Percentiles rank a stretch among this genome's conserved stretches.
Evolutionary conservation across 148 eudicot genomes (phyloP).

Genomic region (Persicaria maculosa): DNA sequence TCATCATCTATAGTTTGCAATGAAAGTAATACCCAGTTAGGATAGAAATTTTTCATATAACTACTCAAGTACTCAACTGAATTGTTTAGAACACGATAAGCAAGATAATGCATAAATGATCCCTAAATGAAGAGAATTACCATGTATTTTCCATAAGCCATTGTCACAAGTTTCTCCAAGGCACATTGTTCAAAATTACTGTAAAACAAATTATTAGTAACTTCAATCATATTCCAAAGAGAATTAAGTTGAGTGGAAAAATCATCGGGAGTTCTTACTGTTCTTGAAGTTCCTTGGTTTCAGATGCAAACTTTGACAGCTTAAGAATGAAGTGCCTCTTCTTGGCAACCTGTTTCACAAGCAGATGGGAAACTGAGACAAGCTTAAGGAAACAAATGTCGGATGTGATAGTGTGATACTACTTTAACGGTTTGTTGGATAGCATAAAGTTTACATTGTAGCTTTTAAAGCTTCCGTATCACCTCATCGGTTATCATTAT

Average conservation of each 20-base stretch:
- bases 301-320: conserved; percentile 32
- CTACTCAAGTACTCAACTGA: no score
- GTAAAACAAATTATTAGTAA: conserved; percentile 9
- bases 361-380: background rate
- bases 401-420: background rate
- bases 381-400: background rate
- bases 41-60: no score
- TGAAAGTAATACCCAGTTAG: no score
- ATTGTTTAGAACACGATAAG: background rate
- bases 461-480: background rate
- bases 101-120: background rate
- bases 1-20: background rate
- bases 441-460: background rate
- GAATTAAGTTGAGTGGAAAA: background rate
- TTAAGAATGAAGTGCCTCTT: conserved; percentile 33
- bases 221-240: background rate
- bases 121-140: conserved; percentile 20
- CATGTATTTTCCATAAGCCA: conserved; percentile 66
- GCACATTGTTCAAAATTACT: conserved; percentile 54
- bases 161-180: conserved; percentile 40
- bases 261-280: conserved; percentile 25
- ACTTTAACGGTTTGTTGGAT: background rate
- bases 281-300: conserved; percentile 42
- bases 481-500: no score
- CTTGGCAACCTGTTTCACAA: conserved; percentile 26